A percentile compares a stretch with the other conserved stretches of the same genome.
Conservation (phyloP, 495 filamentous ascomycete genomes). For the Lophiotrema nucula region DNA sequence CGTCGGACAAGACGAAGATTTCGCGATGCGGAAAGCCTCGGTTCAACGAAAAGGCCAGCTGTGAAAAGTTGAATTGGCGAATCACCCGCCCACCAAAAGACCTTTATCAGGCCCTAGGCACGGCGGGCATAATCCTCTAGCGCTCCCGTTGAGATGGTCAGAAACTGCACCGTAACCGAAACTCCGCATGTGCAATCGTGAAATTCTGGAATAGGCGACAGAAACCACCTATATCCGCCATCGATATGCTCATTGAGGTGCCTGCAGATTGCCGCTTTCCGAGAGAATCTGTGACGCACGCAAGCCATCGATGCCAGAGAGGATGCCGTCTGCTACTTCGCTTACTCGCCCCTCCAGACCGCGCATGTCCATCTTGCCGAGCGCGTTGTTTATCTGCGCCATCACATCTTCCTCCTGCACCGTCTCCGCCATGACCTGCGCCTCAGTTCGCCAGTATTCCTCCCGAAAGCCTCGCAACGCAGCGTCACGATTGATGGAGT, state of each 20-base stretch:
- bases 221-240: constrained; percentile 11
- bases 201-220: too few species aligned
- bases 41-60: background rate
- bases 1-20: too few species aligned
- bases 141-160: too few species aligned
- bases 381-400: constrained; percentile 50
- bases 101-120: background rate
- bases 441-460: constrained; percentile 57
- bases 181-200: too few species aligned
- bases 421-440: constrained; percentile 38
- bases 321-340: constrained; percentile 49
- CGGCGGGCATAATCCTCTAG: background rate
- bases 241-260: background rate
- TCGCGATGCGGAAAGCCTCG: constrained; percentile 12
- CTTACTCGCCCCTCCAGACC: constrained; percentile 56
- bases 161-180: too few species aligned
- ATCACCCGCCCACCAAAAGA: background rate
- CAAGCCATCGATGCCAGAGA: constrained; percentile 33
- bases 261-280: background rate
- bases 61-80: background rate
- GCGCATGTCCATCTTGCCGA: constrained; percentile 51
- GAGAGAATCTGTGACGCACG: constrained; percentile 7
- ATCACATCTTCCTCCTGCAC: constrained; percentile 57
- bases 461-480: constrained; percentile 54
- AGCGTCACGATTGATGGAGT: constrained; percentile 58